Base-by-base conservation (phyloP, 176 grass and related monocot genomes). In the Aegilops bicornis region DNA sequence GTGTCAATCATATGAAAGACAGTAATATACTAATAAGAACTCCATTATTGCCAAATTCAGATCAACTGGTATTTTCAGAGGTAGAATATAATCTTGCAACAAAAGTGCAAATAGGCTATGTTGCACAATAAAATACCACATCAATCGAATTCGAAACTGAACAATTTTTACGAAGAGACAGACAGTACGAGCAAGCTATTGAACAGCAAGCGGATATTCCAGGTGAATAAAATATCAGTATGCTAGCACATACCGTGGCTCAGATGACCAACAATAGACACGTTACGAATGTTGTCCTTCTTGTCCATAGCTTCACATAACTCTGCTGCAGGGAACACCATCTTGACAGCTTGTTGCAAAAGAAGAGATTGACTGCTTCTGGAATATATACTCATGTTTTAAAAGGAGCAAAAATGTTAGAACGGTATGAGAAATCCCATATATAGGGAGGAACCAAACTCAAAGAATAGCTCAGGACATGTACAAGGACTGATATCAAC, bases 241-340 rank as follows among this genome's bases (percentile, higher is more conserved):
- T 33, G 19, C 39, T 23, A 9, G 31, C 4, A 40, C 79, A 77
- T 92, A 97, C 94, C 91, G 69, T 94, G 94, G 76, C 93, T 91
- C 1, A 97, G 89, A 85, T 97, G 91, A 58, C 91, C 94, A 91
- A 92, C 90, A 60, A 93, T 91, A 47, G 94, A 96, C 91, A 96
- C 93, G 85, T 96, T 96, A 7, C 89, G 42, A 58, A 94, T 97
- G 61, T 97, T 94, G 33, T 97, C 85, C 62, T 97, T 97, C 47
- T 92, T 69, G 81, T 97, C 95, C 95, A 97, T 97, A 40, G 39
- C 9, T 40, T 40, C 8, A 40, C 8, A 40, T 8, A 40, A 40
- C 92, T 86, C 94, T 84, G 87, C 88, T 16, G 11, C 86, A n/a
- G 92, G 92, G 77, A 94, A 97, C 83, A 92, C 94, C 92, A 94